phyloP scores from a whole-genome alignment of 805 yeast genomes.

The Schizosaccharomyces japonicus region DNA sequence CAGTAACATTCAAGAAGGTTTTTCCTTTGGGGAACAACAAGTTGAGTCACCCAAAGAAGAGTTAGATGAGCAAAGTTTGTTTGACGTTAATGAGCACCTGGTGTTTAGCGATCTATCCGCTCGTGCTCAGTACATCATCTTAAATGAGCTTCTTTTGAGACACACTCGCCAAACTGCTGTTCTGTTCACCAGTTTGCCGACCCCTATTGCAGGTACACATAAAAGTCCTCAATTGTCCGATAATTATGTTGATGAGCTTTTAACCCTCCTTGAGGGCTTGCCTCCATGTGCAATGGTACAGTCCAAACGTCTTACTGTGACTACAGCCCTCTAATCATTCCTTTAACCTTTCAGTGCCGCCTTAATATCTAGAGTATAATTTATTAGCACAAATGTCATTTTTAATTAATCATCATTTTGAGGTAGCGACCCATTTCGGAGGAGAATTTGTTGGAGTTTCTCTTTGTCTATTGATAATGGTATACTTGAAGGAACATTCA shows the following conservation, averaged over 20 bases:
- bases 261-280: neutral
- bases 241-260: neutral
- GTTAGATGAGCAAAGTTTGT: neutral
- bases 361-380: too few relatives aligned
- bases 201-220: conserved; percentile 10
- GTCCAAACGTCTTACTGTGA: neutral
- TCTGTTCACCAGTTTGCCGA: neutral
- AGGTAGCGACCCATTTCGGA: too few relatives aligned
- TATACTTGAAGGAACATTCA: too few relatives aligned
- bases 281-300: conserved; percentile 2
- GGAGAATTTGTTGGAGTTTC: too few relatives aligned
- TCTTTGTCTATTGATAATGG: too few relatives aligned
- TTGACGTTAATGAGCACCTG: neutral
- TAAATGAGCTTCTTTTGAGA: neutral
- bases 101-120: neutral
- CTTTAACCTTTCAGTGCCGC: too few relatives aligned
- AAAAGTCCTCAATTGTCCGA: neutral
- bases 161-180: neutral
- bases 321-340: neutral
- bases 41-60: conserved; percentile 23
- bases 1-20: too few relatives aligned
- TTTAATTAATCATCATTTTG: too few relatives aligned
- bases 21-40: too few relatives aligned
- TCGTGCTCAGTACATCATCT: conserved; percentile 1
- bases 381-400: too few relatives aligned